Conservation (phyloP, 75 land plant species). For the Cryptomeria japonica region DNA sequence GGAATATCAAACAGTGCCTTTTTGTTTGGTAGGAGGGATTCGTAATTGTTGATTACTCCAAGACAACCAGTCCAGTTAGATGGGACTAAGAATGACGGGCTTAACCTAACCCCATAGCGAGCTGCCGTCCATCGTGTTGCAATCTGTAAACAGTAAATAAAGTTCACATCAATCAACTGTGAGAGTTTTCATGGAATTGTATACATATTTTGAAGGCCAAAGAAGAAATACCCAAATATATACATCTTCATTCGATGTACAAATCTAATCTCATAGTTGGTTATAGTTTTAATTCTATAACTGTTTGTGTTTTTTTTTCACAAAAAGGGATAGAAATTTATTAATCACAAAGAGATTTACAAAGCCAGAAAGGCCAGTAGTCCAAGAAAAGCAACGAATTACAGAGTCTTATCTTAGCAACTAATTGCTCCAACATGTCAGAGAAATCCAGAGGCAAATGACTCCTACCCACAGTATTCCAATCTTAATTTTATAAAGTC, state of each 20-base stretch:
- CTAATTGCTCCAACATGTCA: too few species aligned
- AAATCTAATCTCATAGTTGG: neutral
- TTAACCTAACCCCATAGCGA: conserved; percentile 79
- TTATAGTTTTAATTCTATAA: neutral
- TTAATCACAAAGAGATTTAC: too few species aligned
- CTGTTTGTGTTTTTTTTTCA: neutral
- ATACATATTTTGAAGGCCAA: neutral
- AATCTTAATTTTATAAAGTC: too few species aligned
- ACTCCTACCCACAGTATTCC: too few species aligned
- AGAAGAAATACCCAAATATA: neutral
- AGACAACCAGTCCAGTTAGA: conserved; percentile 98
- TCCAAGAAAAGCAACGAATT: too few species aligned
- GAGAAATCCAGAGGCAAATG: too few species aligned
- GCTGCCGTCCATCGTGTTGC: conserved; percentile 82
- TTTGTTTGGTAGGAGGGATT: conserved; percentile 87
- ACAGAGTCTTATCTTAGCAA: too few species aligned
- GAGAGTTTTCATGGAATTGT: neutral
- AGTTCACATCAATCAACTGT: conserved; percentile 1
- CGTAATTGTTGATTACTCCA: conserved; percentile 96
- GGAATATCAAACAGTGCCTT: conserved; percentile 97
- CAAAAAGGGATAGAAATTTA: too few species aligned
- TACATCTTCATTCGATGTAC: neutral
- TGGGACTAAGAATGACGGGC: conserved; percentile 97
- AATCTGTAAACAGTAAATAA: conserved; percentile 43
- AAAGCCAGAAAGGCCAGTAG: too few species aligned